A percentile compares a stretch with the other conserved stretches of the same genome.
Evolutionary conservation across 78 protist genomes (phyloP).

Genomic region (Planoprotostelium fungivorum): DNA sequence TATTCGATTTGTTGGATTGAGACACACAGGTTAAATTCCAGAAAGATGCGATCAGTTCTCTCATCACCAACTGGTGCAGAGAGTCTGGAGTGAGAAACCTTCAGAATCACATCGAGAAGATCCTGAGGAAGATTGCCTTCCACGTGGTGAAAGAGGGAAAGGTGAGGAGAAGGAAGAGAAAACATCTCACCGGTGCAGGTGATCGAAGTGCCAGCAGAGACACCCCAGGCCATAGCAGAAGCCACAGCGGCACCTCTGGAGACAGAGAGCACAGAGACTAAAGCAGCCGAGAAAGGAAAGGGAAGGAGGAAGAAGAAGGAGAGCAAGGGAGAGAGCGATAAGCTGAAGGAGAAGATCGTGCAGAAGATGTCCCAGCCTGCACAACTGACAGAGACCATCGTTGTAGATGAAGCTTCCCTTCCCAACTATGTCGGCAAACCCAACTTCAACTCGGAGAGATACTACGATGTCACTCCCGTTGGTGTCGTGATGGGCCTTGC

Average conservation of each 20-base stretch:
- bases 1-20: background rate
- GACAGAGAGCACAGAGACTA: no score
- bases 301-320: constrained; percentile 6
- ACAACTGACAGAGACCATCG: background rate
- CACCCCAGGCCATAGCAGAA: background rate
- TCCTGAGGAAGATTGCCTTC: constrained; percentile 83
- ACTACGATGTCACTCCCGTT: constrained; percentile 44
- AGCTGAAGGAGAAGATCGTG: constrained; percentile 82
- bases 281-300: no score
- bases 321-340: constrained; percentile 77
- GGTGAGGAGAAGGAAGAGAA: background rate
- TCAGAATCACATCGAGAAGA: constrained; percentile 79
- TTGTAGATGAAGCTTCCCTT: constrained; percentile 4
- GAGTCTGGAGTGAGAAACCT: constrained; percentile 91
- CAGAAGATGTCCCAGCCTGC: constrained; percentile 36
- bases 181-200: background rate
- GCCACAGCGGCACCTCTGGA: background rate
- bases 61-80: constrained; percentile 81
- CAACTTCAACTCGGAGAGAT: constrained; percentile 28
- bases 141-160: constrained; percentile 42
- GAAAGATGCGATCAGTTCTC: constrained; percentile 39
- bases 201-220: background rate
- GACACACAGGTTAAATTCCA: constrained; percentile 11
- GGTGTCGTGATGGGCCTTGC: constrained; percentile 58
- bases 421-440: constrained; percentile 40